Evolutionary conservation across 1,284 basidiomycete species (phyloP).

Genomic region (Apiotrichum gamsii): DNA sequence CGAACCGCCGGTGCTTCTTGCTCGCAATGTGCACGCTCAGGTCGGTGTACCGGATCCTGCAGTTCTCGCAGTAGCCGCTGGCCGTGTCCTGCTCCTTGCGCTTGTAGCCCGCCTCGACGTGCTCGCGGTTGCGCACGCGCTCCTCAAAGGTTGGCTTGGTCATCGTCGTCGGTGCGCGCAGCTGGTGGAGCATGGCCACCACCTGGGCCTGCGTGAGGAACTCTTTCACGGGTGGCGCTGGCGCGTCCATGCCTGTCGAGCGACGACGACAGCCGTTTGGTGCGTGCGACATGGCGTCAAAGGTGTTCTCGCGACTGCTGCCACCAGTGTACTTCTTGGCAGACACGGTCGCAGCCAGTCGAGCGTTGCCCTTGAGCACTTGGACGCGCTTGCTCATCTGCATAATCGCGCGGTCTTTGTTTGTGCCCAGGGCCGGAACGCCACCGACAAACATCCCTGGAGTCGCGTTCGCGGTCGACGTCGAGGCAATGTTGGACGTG

Average conservation of each 20-base stretch:
- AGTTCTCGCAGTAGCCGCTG: constrained; percentile 96
- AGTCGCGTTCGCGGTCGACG: constrained; percentile 53
- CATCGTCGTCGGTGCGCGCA: constrained; percentile 25
- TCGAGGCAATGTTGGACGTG: constrained; percentile 82
- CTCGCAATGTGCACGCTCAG: constrained; percentile 72
- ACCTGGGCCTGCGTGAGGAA: constrained; percentile 39
- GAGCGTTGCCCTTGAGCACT: constrained; percentile 44
- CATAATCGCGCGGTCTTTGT: constrained; percentile 40
- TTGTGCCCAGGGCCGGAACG: constrained; percentile 24
- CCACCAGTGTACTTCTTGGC: background rate
- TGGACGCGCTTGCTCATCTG: constrained; percentile 48
- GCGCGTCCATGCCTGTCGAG: constrained; percentile 13
- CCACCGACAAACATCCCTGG: constrained; percentile 25
- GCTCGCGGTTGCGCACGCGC: constrained; percentile 32
- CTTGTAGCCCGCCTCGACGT: constrained; percentile 33
- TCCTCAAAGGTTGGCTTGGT: constrained; percentile 21
- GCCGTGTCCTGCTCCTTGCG: constrained; percentile 68
- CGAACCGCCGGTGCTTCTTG: constrained; percentile 79
- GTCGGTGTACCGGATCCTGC: constrained; percentile 81
- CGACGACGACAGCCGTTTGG: constrained; percentile 9
- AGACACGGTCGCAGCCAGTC: constrained; percentile 20
- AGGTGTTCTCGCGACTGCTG: background rate
- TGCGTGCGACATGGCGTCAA: background rate
- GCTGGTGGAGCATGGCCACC: constrained; percentile 34
- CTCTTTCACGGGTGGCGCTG: constrained; percentile 17